Percentiles rank a stretch among this genome's conserved stretches.
These are phyloP conservation scores for Colletotrichum destructivum DNA, from an alignment of 2,329 filamentous ascomycete genomes.

Conservation along the genomic window DNA sequence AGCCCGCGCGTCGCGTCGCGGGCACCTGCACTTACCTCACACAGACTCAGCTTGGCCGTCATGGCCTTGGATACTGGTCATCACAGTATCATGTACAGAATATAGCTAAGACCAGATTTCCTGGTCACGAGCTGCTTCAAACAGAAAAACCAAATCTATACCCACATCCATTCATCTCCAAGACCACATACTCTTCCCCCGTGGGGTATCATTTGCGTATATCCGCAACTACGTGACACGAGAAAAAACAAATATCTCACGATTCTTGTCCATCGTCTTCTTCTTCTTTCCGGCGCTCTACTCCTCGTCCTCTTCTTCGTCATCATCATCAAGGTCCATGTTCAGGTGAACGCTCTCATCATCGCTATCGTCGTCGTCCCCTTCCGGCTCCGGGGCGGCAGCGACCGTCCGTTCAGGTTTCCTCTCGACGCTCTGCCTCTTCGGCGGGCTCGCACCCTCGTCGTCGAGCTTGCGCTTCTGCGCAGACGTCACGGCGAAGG, in stretches of 20 bases:
- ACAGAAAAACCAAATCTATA: slow-evolving; percentile 12
- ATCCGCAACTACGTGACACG: slow-evolving; percentile 12
- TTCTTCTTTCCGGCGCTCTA: slow-evolving; percentile 46
- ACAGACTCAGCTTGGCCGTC: slow-evolving; percentile 21
- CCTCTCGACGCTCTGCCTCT: slow-evolving; percentile 43
- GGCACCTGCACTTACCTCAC: slow-evolving; percentile 2
- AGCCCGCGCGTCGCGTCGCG: slow-evolving; percentile 4
- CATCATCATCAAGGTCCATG: slow-evolving; percentile 71
- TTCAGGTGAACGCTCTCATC: slow-evolving; percentile 72
- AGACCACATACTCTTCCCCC: background rate
- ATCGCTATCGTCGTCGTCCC: slow-evolving; percentile 63
- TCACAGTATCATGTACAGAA: slow-evolving; percentile 35
- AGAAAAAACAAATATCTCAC: slow-evolving; percentile 32
- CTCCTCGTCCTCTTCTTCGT: slow-evolving; percentile 56
- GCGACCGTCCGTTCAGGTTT: slow-evolving; percentile 19
- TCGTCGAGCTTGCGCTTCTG: slow-evolving; percentile 61
- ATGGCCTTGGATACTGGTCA: slow-evolving; percentile 38
- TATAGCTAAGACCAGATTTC: slow-evolving; percentile 22
- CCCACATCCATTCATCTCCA: slow-evolving; percentile 7
- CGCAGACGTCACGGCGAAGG: slow-evolving; percentile 41
- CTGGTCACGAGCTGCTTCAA: slow-evolving; percentile 16
- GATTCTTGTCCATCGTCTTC: slow-evolving; percentile 57
- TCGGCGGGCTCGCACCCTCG: slow-evolving; percentile 46
- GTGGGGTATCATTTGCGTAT: slow-evolving; percentile 35
- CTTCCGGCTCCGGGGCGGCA: slow-evolving; percentile 44